Conservation (phyloP, 495 filamentous ascomycete species). For the Margaritispora aquatica region DNA sequence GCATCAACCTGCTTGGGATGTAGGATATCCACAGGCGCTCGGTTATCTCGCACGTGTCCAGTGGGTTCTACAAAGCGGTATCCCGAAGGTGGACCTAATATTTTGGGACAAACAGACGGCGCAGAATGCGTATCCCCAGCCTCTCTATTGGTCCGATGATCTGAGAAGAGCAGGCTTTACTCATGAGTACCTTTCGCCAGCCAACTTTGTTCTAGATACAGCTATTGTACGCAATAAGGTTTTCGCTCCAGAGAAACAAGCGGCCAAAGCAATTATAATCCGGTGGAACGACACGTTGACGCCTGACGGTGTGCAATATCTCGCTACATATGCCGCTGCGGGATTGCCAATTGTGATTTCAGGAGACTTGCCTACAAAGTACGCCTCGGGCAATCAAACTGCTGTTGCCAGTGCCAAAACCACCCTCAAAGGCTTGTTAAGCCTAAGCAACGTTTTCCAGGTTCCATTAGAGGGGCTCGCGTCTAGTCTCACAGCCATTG, state of each 20-base stretch:
- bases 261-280: conserved; percentile 40
- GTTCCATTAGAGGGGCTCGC: neutral
- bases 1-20: conserved; percentile 37
- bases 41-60: conserved; percentile 35
- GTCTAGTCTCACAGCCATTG: neutral
- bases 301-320: conserved; percentile 25
- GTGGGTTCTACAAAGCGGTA: conserved; percentile 32
- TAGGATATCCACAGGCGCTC: conserved; percentile 31
- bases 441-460: neutral
- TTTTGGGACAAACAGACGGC: conserved; percentile 27
- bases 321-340: conserved; percentile 32
- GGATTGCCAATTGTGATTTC: conserved; percentile 39
- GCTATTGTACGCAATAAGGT: conserved; percentile 29
- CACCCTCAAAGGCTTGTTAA: conserved; percentile 17
- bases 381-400: conserved; percentile 4
- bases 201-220: conserved; percentile 35
- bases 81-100: conserved; percentile 36
- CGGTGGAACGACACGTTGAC: conserved; percentile 33
- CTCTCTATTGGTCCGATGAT: conserved; percentile 4
- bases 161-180: conserved; percentile 32
- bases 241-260: conserved; percentile 34
- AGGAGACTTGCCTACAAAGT: conserved; percentile 28
- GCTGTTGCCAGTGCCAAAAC: neutral
- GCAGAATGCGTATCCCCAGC: conserved; percentile 12
- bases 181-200: conserved; percentile 43